phyloP scores from a whole-genome alignment of 345 rosid genomes.

The Salix suchowensis region DNA sequence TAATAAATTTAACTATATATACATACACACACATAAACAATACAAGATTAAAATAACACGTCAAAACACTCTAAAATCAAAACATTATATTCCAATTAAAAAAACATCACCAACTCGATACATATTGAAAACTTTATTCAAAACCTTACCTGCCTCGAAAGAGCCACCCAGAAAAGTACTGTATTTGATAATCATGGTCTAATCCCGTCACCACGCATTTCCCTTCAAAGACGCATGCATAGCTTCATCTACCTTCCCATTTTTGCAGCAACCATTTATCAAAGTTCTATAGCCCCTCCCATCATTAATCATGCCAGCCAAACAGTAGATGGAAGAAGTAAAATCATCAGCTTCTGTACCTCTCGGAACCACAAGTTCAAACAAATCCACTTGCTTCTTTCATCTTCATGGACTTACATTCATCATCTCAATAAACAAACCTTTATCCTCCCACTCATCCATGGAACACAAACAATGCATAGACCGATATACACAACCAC shows the following conservation, averaged over 20 bases:
- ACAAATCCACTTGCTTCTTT: slow-evolving; percentile 16
- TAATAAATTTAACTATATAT: too few species aligned
- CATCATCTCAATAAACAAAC: slow-evolving; percentile 22
- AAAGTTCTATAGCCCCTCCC: slow-evolving; percentile 21
- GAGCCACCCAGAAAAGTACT: slow-evolving; percentile 18
- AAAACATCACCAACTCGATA: too few species aligned
- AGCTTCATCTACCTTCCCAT: slow-evolving; percentile 17
- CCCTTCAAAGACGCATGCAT: background rate
- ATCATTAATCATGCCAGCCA: slow-evolving; percentile 12
- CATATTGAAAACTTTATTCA: too few species aligned
- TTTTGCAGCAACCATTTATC: slow-evolving; percentile 21
- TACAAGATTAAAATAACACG: too few species aligned
- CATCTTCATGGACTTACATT: slow-evolving; percentile 20
- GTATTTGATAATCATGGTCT: slow-evolving; percentile 17
- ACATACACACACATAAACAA: too few species aligned
- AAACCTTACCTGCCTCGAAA: slow-evolving; percentile 15
- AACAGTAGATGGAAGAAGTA: slow-evolving; percentile 17
- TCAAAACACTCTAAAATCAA: too few species aligned
- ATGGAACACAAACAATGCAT: slow-evolving; percentile 19
- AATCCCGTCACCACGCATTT: slow-evolving; percentile 15
- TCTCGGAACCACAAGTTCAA: slow-evolving; percentile 18
- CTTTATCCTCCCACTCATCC: slow-evolving; percentile 16
- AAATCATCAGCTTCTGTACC: slow-evolving; percentile 1
- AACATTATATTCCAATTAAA: too few species aligned
- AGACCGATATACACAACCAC: too few species aligned